Evolutionary conservation across 2,329 filamentous ascomycete species (phyloP), one percentile per base, ranked within the genome.

Genomic region (Fusarium humuli): DNA sequence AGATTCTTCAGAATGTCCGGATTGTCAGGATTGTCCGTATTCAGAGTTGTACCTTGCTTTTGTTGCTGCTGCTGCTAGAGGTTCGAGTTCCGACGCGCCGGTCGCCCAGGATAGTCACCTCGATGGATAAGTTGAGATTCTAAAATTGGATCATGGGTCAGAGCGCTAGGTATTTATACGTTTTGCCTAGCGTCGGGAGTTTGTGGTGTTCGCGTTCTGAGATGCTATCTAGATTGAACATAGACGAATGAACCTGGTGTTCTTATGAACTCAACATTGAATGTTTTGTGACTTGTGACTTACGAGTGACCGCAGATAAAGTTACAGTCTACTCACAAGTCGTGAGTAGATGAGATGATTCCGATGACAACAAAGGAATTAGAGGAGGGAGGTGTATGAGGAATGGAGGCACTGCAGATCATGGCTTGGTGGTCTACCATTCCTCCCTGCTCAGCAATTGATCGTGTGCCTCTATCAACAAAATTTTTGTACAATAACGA

Each of bases 331-430:
- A 7, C 18, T n/a, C 18, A n/a, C 12, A n/a, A n/a, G 34, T n/a
- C 18, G 14, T 10, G 16, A 50, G 18, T 27, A 25, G 22, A 40
- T 37, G 18, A 37, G 22, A 27, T 37, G 12, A 7, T 52, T 18
- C 6, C 16, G 9, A 40, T 12, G 13, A 14, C 11, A 27, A 53
- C 27, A 57, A 57, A 42, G 20, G 30, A 34, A 32, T 18, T 42
- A 14, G 22, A 37, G 30, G 13, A 25, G 16, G 18, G 42, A 49
- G 53, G 23, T 37, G 53, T 13, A n/a, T 10, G 56, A 59, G 58
- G 58, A 61, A 61, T 59, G 53, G 23, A 47, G 7, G 53, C 9
- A 37, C 41, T 49, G 58, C 11, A 47, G 41, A 56, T 57, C 57
- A 57, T 42, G 50, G 50, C 50, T 34, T 47, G 42, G 18, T 60